These are phyloP conservation scores for Forsythia viridissima DNA, from an alignment of 257 asterid genomes.

Conservation along the genomic window DNA sequence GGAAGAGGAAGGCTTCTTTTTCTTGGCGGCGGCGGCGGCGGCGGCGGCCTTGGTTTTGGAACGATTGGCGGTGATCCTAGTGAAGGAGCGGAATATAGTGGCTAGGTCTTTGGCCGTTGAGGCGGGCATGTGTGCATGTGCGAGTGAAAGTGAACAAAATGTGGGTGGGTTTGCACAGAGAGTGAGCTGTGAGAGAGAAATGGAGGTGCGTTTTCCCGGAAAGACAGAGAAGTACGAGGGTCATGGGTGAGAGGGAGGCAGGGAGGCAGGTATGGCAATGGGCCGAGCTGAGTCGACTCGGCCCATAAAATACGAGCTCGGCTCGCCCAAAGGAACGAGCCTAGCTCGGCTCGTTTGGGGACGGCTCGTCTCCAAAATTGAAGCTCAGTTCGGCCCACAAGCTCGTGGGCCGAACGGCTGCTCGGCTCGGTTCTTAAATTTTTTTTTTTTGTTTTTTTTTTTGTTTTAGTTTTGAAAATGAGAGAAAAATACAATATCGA, in stretches of 20 bases:
- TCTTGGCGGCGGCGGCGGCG: conserved; percentile 25
- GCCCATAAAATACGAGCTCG: no score
- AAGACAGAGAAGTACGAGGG: background rate
- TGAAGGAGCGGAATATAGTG: conserved; percentile 49
- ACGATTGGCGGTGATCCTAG: conserved; percentile 25
- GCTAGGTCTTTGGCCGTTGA: conserved; percentile 49
- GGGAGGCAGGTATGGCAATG: no score
- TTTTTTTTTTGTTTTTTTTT: no score
- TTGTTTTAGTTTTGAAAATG: no score
- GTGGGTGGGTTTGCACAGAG: background rate
- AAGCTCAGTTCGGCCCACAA: no score
- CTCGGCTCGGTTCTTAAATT: no score
- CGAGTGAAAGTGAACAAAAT: background rate
- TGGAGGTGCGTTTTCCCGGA: background rate
- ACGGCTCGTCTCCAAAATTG: no score
- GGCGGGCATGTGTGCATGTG: conserved; percentile 43
- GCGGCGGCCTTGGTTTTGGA: conserved; percentile 20
- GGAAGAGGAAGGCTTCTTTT: conserved; percentile 29
- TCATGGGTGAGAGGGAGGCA: background rate
- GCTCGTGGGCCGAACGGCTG: no score
- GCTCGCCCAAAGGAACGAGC: no score
- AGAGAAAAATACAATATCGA: no score
- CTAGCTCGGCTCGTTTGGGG: no score
- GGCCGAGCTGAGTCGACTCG: no score
- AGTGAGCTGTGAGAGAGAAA: background rate